phyloP scores from a whole-genome alignment of 2,329 filamentous ascomycete genomes.

The Aspergillus eucalypticola region DNA sequence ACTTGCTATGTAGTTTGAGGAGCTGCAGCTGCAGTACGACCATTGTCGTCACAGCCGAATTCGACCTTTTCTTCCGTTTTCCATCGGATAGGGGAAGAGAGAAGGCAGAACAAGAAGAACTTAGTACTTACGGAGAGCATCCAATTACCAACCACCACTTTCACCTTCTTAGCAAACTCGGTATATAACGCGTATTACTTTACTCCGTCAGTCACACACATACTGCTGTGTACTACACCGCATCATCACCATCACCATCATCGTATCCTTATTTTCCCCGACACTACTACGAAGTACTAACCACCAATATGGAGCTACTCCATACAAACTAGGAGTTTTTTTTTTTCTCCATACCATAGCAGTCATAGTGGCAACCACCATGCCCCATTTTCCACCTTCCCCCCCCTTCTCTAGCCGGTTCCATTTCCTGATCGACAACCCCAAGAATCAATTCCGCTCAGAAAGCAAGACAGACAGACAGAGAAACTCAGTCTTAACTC shows the following conservation, averaged over 20 bases:
- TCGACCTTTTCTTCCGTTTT: too few species aligned
- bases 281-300: neutral
- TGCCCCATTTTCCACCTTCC: neutral
- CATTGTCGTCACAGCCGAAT: neutral
- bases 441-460: neutral
- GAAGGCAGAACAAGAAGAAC: neutral
- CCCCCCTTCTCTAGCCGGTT: neutral
- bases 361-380: neutral
- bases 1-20: neutral
- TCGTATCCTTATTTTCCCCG: neutral
- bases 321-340: neutral
- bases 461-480: neutral
- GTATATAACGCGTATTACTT: neutral
- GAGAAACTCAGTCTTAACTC: neutral
- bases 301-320: neutral
- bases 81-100: neutral
- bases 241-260: neutral
- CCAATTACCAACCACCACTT: neutral
- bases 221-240: neutral
- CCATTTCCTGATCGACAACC: slow-evolving; percentile 3
- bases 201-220: neutral
- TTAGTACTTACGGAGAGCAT: neutral
- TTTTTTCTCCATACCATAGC: neutral
- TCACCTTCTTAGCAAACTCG: neutral
- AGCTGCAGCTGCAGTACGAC: neutral